phyloP scores from a whole-genome alignment of 2,329 filamentous ascomycete species.

The Corinectria fuckeliana region DNA sequence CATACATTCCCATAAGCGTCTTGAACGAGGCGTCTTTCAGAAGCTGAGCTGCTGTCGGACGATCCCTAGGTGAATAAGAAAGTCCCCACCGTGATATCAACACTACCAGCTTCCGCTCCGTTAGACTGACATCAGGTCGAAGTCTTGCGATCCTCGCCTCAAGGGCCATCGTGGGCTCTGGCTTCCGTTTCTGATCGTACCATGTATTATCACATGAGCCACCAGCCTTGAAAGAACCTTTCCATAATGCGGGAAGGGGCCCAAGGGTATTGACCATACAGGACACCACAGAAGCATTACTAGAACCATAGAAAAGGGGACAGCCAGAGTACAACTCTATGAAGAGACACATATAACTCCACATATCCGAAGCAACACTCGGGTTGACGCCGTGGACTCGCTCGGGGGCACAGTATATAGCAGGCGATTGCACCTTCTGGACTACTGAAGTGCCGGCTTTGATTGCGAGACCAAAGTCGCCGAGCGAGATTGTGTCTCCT shows the following conservation, averaged over 20 bases:
- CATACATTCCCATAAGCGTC: constrained; percentile 2
- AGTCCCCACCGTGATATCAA: constrained; percentile 1
- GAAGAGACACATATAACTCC: constrained; percentile 25
- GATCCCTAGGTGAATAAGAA: constrained; percentile 11
- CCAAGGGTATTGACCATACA: constrained; percentile 12
- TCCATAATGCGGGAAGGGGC: constrained; percentile 20
- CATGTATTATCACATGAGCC: neutral
- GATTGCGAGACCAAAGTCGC: constrained; percentile 19
- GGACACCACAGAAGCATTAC: neutral
- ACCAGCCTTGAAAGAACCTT: constrained; percentile 4
- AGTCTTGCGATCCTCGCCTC: neutral
- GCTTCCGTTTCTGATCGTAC: constrained; percentile 13
- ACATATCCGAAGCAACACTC: constrained; percentile 24
- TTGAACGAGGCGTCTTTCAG: constrained; percentile 9
- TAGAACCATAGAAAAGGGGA: constrained; percentile 2
- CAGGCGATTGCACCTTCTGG: constrained; percentile 16
- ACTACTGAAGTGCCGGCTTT: constrained; percentile 1
- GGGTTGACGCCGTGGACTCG: constrained; percentile 11
- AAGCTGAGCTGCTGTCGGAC: constrained; percentile 11
- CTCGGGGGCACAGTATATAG: constrained; percentile 24
- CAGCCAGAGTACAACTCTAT: constrained; percentile 11
- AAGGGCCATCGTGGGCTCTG: neutral
- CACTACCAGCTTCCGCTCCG: neutral
- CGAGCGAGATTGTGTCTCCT: constrained; percentile 9
- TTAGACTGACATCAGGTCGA: neutral